These are phyloP conservation scores for Acidiella bohemica DNA, from an alignment of 495 filamentous ascomycete genomes.

Conservation along the genomic window DNA sequence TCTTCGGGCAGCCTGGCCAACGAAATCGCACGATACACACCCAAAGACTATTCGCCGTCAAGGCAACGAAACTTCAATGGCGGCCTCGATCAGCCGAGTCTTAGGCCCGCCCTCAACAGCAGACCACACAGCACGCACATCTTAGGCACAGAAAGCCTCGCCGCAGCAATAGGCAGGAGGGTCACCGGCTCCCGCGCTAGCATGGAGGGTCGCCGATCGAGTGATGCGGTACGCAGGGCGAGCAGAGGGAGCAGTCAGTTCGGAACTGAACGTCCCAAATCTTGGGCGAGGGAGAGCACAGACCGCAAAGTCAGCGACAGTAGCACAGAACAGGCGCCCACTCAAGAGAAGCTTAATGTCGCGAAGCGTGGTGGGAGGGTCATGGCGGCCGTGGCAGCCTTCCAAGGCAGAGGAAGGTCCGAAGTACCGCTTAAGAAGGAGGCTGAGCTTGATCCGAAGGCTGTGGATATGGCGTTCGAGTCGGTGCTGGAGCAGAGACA, in stretches of 20 bases:
- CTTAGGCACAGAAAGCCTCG: constrained; percentile 12
- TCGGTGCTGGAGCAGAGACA: constrained; percentile 69
- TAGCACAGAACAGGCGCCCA: constrained; percentile 12
- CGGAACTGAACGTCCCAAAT: constrained; percentile 1
- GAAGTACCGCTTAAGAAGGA: constrained; percentile 12
- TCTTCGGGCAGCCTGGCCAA: constrained; percentile 33
- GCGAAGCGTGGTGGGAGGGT: constrained; percentile 36
- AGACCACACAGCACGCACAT: constrained; percentile 44
- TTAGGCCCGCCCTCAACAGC: constrained; percentile 28
- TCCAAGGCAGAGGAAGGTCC: constrained; percentile 36
- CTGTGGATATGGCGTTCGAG: constrained; percentile 42
- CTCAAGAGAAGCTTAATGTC: constrained; percentile 12
- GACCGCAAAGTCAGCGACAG: constrained; percentile 16
- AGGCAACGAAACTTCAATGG: constrained; percentile 54
- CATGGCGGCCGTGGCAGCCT: constrained; percentile 51
- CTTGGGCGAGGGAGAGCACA: background rate
- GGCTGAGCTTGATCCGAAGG: constrained; percentile 29
- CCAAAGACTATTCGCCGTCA: constrained; percentile 45
- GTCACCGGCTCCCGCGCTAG: constrained; percentile 10
- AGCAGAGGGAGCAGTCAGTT: background rate
- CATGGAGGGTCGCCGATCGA: constrained; percentile 18
- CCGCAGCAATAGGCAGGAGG: constrained; percentile 6
- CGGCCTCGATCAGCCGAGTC: constrained; percentile 39
- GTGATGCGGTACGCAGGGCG: constrained; percentile 31
- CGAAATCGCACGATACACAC: constrained; percentile 50